Evolutionary conservation across 139 green algal genomes (phyloP), one percentile per base, ranked within the genome.

Genomic region (Ettlia oleoabundans): DNA sequence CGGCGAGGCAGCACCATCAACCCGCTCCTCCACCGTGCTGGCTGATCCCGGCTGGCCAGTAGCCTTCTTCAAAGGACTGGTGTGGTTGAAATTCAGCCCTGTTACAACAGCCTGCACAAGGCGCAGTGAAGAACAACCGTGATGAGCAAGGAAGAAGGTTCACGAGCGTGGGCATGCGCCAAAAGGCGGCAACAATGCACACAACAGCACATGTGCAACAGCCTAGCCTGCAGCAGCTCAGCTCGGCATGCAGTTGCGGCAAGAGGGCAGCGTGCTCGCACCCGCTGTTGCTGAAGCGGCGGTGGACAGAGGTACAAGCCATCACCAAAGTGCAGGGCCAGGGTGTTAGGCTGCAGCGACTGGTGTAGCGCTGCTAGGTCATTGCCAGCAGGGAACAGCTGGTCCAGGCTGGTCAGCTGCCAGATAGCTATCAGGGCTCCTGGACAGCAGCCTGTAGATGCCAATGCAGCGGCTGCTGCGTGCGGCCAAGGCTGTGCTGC

Each of bases 241-340:
- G n/a, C n/a, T n/a, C n/a, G n/a, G n/a, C n/a, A n/a, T n/a, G n/a
- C n/a, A n/a, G n/a, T n/a, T n/a, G n/a, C n/a, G n/a, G n/a, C n/a
- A n/a, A n/a, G n/a, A n/a, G n/a, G n/a, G n/a, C n/a, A n/a, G n/a
- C n/a, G n/a, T n/a, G n/a, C n/a, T n/a, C n/a, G n/a, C n/a, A n/a
- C 62, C 62, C 41, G 62, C 38, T 40, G 40, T 41, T 18, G 51
- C 33, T 18, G 51, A 38, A 58, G n/a, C 30, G 63, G 76, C 5
- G 76, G 76, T 18, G 76, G 76, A 62, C 63, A 74, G 3, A 82
- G 62, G 30, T 64, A 75, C 21, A n/a, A 28, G 18, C 65, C 78
- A 42, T 61, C 37, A n/a, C 35, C 67, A 67, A 76, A n/a, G 33
- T 83, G 35, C 62, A 83, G 66, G 24, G 77, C 51, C 35, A 83